phyloP scores from a whole-genome alignment of 106 monocot species.

The Dioscorea alata region DNA sequence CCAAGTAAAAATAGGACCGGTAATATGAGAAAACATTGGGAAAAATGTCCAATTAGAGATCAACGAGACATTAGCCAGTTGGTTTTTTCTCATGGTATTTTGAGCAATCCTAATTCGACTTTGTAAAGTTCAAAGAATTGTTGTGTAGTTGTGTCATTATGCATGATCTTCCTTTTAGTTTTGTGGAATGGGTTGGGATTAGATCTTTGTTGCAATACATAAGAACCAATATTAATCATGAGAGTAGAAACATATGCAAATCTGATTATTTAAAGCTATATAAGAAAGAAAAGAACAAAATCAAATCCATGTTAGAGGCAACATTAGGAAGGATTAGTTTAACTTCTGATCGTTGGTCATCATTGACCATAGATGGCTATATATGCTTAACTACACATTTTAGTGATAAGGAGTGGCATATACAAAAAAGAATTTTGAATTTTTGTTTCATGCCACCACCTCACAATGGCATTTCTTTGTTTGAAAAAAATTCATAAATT shows the following conservation, averaged over 20 bases:
- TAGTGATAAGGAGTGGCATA: not conserved
- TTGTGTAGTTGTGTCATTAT: not conserved
- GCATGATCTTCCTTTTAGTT: too few species aligned
- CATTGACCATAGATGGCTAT: not conserved
- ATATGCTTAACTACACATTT: slow-evolving; percentile 1
- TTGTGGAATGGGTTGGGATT: not conserved
- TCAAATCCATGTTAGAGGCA: too few species aligned
- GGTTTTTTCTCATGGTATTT: too few species aligned
- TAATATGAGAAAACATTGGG: too few species aligned
- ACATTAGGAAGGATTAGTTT: slow-evolving; percentile 1
- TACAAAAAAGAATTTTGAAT: not conserved
- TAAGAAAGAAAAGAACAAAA: not conserved
- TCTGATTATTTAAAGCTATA: not conserved
- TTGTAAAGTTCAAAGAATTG: not conserved
- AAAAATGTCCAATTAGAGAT: too few species aligned
- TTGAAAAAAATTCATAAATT: not conserved
- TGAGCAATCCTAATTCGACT: too few species aligned
- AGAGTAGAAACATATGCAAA: not conserved
- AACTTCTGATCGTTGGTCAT: slow-evolving; percentile 5
- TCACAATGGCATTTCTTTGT: not conserved
- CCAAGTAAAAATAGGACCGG: too few species aligned
- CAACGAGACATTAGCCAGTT: too few species aligned
- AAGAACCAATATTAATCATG: not conserved
- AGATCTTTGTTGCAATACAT: not conserved
- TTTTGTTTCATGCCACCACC: not conserved